Base-by-base conservation (phyloP, 352 stramenopile species). In the Globisporangium megalacanthum region DNA sequence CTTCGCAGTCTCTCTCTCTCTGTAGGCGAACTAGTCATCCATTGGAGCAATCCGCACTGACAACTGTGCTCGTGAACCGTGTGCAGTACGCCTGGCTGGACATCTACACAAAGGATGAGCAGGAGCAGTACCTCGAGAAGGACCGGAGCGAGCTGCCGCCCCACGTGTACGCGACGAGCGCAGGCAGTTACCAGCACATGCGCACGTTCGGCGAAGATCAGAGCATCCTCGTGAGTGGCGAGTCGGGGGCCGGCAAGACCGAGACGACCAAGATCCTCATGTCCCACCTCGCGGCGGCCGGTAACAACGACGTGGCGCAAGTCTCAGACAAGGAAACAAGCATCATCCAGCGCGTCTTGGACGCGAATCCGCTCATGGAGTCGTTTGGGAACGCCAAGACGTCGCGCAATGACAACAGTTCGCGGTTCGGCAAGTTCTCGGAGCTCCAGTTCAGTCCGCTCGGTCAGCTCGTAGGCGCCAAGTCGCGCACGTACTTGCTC, bases 401-500 rank as follows among this genome's bases (percentile, higher is more conserved):
- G 0, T 59, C 77, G 37, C 71, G 64, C 17, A 83, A 83, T 50
- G 72, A 83, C 54, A 83, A 85, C 57, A 73, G 63, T 33, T 66
- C 47, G 13, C 73, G 74, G 11, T 82, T 79, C 56, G 72, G 71
- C 36, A 90, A 77, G 59, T 74, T 75, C 64, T 80, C 73, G 54
- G 67, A 85, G 49, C 65, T 90, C 10, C 62, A 83, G 58, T 83
- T 87, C 46, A 79, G 39, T 81, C 35, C 42, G 3, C 56, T 77
- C 5, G 84, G 86, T 29, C 89, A 70, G 29, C 75, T 99, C 0
- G 80, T 97, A 42, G 92, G 95, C 31, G 93, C 93, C 54, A 97
- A 95, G 61, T 97, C 97, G 50, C 86, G 95, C 65, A 99, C 95
- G 13, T 99, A 98, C 67, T 66, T 99, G 11, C 68, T 99, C 6